Evolutionary conservation across 768 basidiomycete genomes (phyloP).

Genomic region (button mushroom (Agaricus bisporus)): DNA sequence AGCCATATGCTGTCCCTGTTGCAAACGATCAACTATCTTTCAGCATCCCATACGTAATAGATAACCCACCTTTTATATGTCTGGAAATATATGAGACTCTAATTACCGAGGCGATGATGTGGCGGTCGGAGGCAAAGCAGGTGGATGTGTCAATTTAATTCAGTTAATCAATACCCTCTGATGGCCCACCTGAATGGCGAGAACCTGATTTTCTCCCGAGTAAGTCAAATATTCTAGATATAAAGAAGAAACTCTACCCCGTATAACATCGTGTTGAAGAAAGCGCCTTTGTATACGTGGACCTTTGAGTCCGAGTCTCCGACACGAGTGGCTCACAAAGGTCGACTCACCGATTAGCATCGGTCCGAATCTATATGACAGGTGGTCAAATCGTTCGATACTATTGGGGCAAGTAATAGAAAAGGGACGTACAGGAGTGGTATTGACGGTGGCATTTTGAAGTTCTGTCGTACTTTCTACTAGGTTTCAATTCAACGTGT

Average conservation of each 20-base stretch:
- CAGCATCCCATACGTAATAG: background rate
- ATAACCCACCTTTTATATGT: conserved; percentile 24
- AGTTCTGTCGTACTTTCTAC: too few relatives aligned
- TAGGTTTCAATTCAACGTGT: background rate
- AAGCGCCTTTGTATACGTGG: conserved; percentile 15
- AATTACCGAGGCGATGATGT: background rate
- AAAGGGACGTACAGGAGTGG: conserved; percentile 9
- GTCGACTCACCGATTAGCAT: conserved; percentile 13
- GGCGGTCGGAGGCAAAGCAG: background rate
- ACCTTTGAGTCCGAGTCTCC: too few relatives aligned
- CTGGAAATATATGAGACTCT: conserved; percentile 30
- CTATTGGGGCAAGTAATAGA: background rate
- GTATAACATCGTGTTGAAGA: conserved; percentile 28
- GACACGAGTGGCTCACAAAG: too few relatives aligned
- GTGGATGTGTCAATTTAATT: background rate
- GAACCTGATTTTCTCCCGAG: conserved; percentile 16
- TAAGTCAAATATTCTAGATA: background rate
- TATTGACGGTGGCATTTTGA: conserved; percentile 4
- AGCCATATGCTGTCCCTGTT: conserved; percentile 28
- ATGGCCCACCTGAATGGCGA: conserved; percentile 20
- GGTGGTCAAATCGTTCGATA: background rate
- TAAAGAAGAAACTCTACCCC: conserved; percentile 18
- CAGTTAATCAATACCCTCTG: background rate
- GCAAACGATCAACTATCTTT: too few relatives aligned
- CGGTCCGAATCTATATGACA: conserved; percentile 11